Percentiles rank a stretch among this genome's conserved stretches.
Evolutionary conservation across 495 filamentous ascomycete genomes (phyloP).

Genomic region (Penicillium riverlandense): DNA sequence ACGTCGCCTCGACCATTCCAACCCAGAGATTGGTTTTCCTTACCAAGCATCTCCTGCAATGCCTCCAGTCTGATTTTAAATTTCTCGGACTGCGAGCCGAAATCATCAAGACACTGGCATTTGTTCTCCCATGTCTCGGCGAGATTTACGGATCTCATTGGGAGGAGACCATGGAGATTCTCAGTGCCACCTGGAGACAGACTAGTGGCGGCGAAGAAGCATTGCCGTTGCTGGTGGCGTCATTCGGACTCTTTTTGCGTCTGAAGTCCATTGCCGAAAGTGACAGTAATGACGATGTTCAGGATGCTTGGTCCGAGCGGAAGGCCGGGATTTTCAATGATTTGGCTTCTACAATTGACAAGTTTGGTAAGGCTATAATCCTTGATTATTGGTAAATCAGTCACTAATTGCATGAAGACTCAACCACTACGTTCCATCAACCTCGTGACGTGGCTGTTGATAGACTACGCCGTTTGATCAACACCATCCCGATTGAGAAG

Average conservation of each 20-base stretch:
- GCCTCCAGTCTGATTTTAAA: conserved; percentile 49
- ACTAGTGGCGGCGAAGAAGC: conserved; percentile 34
- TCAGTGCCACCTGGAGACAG: conserved; percentile 48
- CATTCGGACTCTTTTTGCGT: conserved; percentile 60
- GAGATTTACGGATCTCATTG: conserved; percentile 84
- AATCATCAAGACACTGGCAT: conserved; percentile 55
- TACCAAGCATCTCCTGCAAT: conserved; percentile 66
- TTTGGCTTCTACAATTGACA: conserved; percentile 46
- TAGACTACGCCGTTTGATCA: conserved; percentile 56
- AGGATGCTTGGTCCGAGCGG: conserved; percentile 59
- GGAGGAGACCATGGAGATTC: conserved; percentile 55
- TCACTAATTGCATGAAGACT: conserved; percentile 25
- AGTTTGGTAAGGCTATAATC: conserved; percentile 28
- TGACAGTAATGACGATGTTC: conserved; percentile 78
- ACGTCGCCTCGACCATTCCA: conserved; percentile 49
- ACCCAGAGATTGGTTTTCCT: conserved; percentile 78
- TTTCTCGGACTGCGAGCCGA: conserved; percentile 33
- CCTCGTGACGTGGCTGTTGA: conserved; percentile 66
- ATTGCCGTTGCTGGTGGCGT: conserved; percentile 58
- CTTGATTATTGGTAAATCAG: not conserved
- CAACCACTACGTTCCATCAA: conserved; percentile 47
- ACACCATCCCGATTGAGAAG: conserved; percentile 46
- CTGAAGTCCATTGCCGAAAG: conserved; percentile 46
- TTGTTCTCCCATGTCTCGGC: conserved; percentile 62
- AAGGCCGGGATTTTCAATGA: conserved; percentile 40